Base-by-base conservation (phyloP, 108 stramenopile genomes). In the Skeletonema tropicum region DNA sequence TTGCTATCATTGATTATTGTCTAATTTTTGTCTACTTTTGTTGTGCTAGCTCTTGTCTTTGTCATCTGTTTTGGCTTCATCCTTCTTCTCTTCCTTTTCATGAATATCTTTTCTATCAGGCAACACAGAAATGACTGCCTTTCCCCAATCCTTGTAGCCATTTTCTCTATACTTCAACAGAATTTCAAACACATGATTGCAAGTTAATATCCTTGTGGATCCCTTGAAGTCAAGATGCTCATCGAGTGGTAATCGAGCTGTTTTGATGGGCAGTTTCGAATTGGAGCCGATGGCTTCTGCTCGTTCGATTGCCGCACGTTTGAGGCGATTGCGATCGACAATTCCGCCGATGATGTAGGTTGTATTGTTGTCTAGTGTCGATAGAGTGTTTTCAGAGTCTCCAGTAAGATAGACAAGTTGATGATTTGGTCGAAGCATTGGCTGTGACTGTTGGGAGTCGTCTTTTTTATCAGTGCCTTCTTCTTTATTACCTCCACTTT, bases 271-370 rank as follows among this genome's bases (percentile, higher is more conserved):
- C 33, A 21, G 80, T 15, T 89, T 88, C 10, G 89, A 89, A 21
- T 70, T 63, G 38, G 88, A 71, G 33, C 86, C 89, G n/a, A 90
- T 57, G 23, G 67, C 64, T 60, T 90, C 79, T 6, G 93, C 93
- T 42, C 91, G 76, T 45, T 84, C 57, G 38, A 90, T 76, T 13
- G 93, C 75, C 0, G 77, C 86, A 32, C 84, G 75, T 66, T 88
- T 90, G 38, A 90, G 85, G 26, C 93, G 80, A 69, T 92, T 94
- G 25, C 93, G 79, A 82, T 94, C 93, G 5, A 94, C 93, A 60
- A 94, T 94, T n/a, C 93, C 93, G 1, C 93, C 93, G 67, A 94
- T 94, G 19, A 92, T 80, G 61, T 92, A 94, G 19, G 86, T 86
- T 66, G 92, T 86, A 14, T 70, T 75, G 57, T 90, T 85, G 67